These are phyloP conservation scores for Ogataea ganodermae DNA, from an alignment of 805 yeast species.

Conservation along the genomic window DNA sequence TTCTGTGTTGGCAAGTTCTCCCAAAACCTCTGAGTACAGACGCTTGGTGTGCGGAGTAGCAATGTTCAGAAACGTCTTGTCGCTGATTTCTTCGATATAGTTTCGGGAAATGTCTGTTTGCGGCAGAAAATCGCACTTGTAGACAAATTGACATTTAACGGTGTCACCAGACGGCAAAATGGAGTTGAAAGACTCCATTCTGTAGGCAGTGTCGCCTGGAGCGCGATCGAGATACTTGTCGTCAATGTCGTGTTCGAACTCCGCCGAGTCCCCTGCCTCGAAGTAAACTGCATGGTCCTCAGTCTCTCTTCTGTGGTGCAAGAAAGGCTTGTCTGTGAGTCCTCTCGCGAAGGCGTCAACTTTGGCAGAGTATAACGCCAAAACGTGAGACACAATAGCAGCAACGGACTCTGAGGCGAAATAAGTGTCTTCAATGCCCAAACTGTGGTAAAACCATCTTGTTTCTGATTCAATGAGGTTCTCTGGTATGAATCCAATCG, in stretches of 20 bases:
- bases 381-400: conserved; percentile 80
- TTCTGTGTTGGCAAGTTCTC: conserved; percentile 66
- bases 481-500: conserved; percentile 88
- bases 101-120: conserved; percentile 34
- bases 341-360: conserved; percentile 80
- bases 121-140: conserved; percentile 60
- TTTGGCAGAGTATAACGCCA: conserved; percentile 89
- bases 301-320: conserved; percentile 77
- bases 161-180: conserved; percentile 51
- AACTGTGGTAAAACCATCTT: conserved; percentile 80
- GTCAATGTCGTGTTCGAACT: conserved; percentile 78
- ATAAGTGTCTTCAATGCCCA: conserved; percentile 91
- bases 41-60: conserved; percentile 79
- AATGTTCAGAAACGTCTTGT: conserved; percentile 71
- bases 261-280: conserved; percentile 57
- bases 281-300: conserved; percentile 90
- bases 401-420: conserved; percentile 83
- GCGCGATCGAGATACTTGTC: conserved; percentile 69
- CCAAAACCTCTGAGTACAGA: conserved; percentile 71
- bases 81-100: conserved; percentile 71
- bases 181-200: conserved; percentile 80
- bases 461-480: conserved; percentile 82
- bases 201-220: conserved; percentile 45
- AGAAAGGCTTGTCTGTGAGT: conserved; percentile 52
- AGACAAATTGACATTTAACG: conserved; percentile 73